These are phyloP conservation scores for Mitragyna speciosa DNA, from an alignment of 257 asterid species.

Conservation along the genomic window DNA sequence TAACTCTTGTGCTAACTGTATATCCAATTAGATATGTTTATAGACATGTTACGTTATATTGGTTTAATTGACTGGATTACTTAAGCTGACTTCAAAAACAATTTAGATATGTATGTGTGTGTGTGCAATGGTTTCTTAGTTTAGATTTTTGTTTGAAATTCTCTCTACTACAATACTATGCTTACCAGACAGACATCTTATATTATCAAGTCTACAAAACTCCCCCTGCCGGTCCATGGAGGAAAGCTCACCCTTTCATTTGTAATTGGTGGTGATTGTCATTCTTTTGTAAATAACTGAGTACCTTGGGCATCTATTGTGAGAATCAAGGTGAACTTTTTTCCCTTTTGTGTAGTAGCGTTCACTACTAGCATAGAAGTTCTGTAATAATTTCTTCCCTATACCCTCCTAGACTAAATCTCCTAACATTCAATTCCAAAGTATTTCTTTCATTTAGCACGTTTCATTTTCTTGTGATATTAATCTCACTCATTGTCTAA, in stretches of 20 bases:
- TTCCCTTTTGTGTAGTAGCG: too few species aligned
- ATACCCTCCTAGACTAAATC: too few species aligned
- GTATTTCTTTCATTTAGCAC: too few species aligned
- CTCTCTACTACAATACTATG: constrained; percentile 95
- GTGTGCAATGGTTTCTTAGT: neutral
- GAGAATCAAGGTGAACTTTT: too few species aligned
- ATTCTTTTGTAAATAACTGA: constrained; percentile 60
- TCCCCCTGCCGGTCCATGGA: constrained; percentile 61
- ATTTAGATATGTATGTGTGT: neutral
- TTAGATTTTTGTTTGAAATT: constrained; percentile 75
- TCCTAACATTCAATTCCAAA: too few species aligned
- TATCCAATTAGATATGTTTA: neutral
- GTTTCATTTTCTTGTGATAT: too few species aligned
- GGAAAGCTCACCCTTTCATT: constrained; percentile 75
- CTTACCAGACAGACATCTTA: constrained; percentile 70
- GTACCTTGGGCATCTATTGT: constrained; percentile 42
- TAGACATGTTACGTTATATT: too few species aligned
- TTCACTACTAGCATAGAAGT: neutral
- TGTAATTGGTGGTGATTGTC: constrained; percentile 64
- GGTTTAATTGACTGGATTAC: too few species aligned
- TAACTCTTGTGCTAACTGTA: too few species aligned
- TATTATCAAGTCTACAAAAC: constrained; percentile 28
- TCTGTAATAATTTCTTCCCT: too few species aligned
- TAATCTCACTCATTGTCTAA: too few species aligned
- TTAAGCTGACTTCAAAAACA: too few species aligned